Conservation (phyloP, 805 yeast genomes). For the Cyberlindnera mrakii region DNA sequence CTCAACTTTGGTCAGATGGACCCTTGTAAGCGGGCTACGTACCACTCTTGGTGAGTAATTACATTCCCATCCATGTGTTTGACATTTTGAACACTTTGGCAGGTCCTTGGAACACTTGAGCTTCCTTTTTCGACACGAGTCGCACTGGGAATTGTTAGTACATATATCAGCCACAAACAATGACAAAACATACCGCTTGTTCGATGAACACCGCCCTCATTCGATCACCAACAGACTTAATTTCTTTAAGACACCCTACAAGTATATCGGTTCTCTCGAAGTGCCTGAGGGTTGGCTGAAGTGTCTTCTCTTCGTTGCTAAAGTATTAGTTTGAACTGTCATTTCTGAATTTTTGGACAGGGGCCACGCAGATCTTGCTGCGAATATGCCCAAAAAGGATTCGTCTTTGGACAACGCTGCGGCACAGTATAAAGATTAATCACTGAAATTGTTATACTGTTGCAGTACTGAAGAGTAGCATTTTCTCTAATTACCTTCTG, state of each 20-base stretch:
- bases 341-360: no score
- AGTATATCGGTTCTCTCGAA: background rate
- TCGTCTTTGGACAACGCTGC: no score
- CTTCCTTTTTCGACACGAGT: slow-evolving; percentile 76
- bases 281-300: background rate
- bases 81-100: slow-evolving; percentile 74
- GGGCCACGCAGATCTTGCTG: no score
- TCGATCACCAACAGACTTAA: no score
- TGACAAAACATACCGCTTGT: slow-evolving; percentile 20
- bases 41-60: slow-evolving; percentile 72
- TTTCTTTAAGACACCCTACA: background rate
- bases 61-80: slow-evolving; percentile 67
- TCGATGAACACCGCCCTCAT: slow-evolving; percentile 24
- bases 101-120: slow-evolving; percentile 73
- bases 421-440: no score
- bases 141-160: slow-evolving; percentile 41
- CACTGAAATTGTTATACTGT: no score
- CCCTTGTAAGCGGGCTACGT: slow-evolving; percentile 77
- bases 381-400: no score
- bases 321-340: no score
- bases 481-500: no score
- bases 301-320: no score
- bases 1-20: slow-evolving; percentile 74
- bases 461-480: no score
- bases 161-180: background rate